Percentiles rank a stretch among this genome's conserved stretches.
These are phyloP conservation scores for Pterocarpus santalinus DNA, from an alignment of 306 rosid genomes.

Conservation along the genomic window DNA sequence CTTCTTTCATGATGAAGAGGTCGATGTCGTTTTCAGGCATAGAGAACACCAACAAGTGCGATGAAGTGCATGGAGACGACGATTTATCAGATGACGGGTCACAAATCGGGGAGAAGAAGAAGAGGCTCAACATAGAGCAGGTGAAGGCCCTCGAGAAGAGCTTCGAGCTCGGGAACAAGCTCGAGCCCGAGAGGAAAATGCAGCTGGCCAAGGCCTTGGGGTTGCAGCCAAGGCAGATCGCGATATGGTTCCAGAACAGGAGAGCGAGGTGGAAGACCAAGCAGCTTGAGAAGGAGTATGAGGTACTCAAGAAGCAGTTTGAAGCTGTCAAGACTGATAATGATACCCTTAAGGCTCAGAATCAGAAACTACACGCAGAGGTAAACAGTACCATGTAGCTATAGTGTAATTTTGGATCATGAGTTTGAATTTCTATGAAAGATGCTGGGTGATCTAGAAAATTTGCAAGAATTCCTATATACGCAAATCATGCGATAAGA, in stretches of 20 bases:
- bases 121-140: conserved; percentile 81
- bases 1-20: conserved; percentile 75
- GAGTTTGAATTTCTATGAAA: background rate
- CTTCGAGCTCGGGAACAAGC: conserved; percentile 92
- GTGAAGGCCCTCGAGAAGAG: conserved; percentile 95
- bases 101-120: conserved; percentile 90
- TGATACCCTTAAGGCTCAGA: conserved; percentile 78
- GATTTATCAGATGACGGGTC: conserved; percentile 91
- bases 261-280: conserved; percentile 98
- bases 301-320: conserved; percentile 82
- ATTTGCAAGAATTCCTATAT: too few species aligned
- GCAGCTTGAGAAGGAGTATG: conserved; percentile 85
- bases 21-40: conserved; percentile 89
- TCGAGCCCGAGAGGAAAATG: conserved; percentile 91
- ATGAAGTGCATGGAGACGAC: conserved; percentile 65
- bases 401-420: background rate
- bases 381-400: conserved; percentile 46
- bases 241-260: conserved; percentile 96
- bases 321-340: conserved; percentile 82
- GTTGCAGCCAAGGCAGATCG: conserved; percentile 87
- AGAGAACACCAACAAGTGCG: conserved; percentile 57
- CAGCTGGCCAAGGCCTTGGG: conserved; percentile 87
- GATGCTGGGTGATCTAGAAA: too few species aligned
- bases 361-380: conserved; percentile 80
- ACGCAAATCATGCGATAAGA: too few species aligned